Base-by-base conservation (phyloP, 2,329 filamentous ascomycete species). In the Fusarium illudens region DNA sequence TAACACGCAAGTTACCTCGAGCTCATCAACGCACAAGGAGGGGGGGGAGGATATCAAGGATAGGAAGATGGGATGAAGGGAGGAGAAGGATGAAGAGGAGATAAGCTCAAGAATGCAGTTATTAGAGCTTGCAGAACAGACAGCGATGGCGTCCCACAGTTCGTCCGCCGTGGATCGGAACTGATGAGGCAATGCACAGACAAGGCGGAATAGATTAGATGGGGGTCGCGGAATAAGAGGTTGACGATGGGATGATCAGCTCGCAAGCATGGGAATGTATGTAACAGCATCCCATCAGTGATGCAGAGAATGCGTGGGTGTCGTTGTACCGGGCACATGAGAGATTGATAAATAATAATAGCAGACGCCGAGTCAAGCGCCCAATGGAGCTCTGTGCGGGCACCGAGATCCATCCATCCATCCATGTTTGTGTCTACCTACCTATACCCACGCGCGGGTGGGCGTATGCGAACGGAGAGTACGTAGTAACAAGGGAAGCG, bases 181-280 rank as follows among this genome's bases (percentile, higher is more conserved):
- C 50, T 44, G 17, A 57, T 53, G 55, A 67, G 55, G 37, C 44
- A 51, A 29, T 30, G 27, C 15, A 30, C 25, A 25, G 8, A 54
- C 34, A 50, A 50, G 29, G 19, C 46, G 46, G 46, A 33, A 50
- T 50, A 10, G 46, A 33, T 50, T 39, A 54, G 62, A 60, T 63
- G 51, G 52, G 33, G 36, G 30, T 53, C 37, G 58, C 58, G 49
- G 55, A 64, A 61, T 54, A 69, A 53, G 64, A 70, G 32, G 54
- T 53, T 19, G 20, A 62, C 7, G 17, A 50, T 63, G 46, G 53
- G 39, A 63, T 58, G 58, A 54, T 59, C 54, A 69, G 46, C 52
- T 36, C 52, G 57, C 34, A 39, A 20, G 33, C 32, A 52, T 42
- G 20, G 44, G 17, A 46, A 42, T 17, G 42, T 30, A 54, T 48